Evolutionary conservation across 225 moss, liverwort and hornwort species (phyloP).

Genomic region (Pleurozium schreberi): DNA sequence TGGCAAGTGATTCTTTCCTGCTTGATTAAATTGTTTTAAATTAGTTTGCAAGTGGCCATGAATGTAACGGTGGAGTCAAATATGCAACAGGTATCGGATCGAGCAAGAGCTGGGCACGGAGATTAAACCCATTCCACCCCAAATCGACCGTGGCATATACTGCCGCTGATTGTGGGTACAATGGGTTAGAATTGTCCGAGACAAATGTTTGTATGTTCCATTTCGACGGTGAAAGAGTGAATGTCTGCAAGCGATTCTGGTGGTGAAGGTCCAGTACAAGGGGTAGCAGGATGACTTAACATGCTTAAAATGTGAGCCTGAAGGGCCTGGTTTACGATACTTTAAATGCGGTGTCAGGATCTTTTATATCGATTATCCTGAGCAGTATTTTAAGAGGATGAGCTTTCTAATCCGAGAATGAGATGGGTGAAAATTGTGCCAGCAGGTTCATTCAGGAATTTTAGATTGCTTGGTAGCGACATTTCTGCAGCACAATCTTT

Average conservation of each 20-base stretch:
- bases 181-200: constrained; percentile 3
- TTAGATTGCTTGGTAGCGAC: constrained; percentile 31
- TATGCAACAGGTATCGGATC: constrained; percentile 44
- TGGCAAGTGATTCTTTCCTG: neutral
- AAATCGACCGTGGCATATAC: constrained; percentile 55
- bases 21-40: neutral
- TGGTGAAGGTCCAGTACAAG: constrained; percentile 27
- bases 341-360: constrained; percentile 34
- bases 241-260: constrained; percentile 19
- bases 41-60: neutral
- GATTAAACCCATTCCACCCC: constrained; percentile 56
- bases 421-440: constrained; percentile 37
- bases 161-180: constrained; percentile 27
- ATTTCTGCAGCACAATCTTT: constrained; percentile 38
- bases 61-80: neutral
- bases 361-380: constrained; percentile 16
- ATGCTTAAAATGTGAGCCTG: constrained; percentile 38
- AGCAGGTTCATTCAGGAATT: constrained; percentile 16
- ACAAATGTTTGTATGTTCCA: constrained; percentile 30
- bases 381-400: constrained; percentile 27
- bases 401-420: constrained; percentile 27
- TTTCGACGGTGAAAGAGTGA: constrained; percentile 22
- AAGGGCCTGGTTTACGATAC: constrained; percentile 23
- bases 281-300: constrained; percentile 34
- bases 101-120: constrained; percentile 61